Base-by-base conservation (phyloP, 2,329 filamentous ascomycete genomes). In the Fusarium sp. region DNA sequence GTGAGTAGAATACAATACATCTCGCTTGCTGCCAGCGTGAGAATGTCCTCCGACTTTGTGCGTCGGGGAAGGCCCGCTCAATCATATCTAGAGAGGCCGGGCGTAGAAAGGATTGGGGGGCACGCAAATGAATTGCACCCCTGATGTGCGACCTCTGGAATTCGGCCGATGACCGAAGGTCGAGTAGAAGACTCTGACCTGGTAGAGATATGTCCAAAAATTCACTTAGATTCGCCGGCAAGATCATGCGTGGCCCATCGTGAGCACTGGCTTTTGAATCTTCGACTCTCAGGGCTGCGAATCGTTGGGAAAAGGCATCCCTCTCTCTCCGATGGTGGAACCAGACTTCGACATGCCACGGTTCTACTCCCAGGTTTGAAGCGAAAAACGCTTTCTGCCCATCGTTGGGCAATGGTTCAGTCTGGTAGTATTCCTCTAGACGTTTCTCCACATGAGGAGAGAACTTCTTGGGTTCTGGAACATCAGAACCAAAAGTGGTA, bases 1-100 rank as follows among this genome's bases (percentile, higher is more conserved):
- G 82, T 60, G 87, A 85, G 74, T 89, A 89, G 68, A 89, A 86
- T 7, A 89, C 82, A 14, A 89, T 78, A 63, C 85, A 88, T 36
- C 81, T 84, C 51, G 84, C 83, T 26, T 82, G 81, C 28, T 81
- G 81, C 83, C 86, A 88, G 42, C 82, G 82, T 18, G 82, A 82
- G 68, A 89, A 88, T 26, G 78, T 82, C 36, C 81, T 81, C 7
- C 83, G 84, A 65, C 84, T 86, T 45, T 85, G 80, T 50, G 87
- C 84, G 64, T 89, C 85, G 9, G 83, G 78, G 42, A 90, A 83
- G 8, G 84, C 84, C 54, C 82, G 82, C 75, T 87, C 85, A 18
- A 89, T 82, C 80, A 87, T 84, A 38, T 88, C 87, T 18, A 88
- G 79, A 1, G 83, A 82, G 16, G 86, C 85, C 22, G 82, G 79